These are phyloP conservation scores for Prosopis cineraria DNA, from an alignment of 306 rosid genomes.

Conservation along the genomic window DNA sequence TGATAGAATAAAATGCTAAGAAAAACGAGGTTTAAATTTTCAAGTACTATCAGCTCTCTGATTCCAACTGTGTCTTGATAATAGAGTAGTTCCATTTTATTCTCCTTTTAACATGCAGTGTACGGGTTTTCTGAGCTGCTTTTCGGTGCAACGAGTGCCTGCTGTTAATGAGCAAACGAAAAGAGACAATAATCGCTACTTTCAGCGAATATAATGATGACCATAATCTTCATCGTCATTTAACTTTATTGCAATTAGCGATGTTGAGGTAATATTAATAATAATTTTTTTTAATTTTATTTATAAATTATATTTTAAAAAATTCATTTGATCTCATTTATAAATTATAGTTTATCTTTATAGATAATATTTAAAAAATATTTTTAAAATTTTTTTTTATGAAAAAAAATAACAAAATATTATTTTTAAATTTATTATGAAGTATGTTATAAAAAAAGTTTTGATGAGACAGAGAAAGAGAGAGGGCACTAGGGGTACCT, in stretches of 20 bases:
- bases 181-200: not conserved
- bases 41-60: not conserved
- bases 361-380: no score
- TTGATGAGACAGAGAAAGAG: not conserved
- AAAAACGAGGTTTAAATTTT: not conserved
- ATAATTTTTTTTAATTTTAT: no score
- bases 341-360: no score
- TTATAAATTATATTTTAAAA: no score
- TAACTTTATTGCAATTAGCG: not conserved
- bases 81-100: not conserved
- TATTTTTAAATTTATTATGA: no score
- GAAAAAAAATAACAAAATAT: no score
- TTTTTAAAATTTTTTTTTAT: no score
- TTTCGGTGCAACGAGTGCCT: not conserved
- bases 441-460: no score
- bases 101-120: not conserved
- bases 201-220: not conserved
- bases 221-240: not conserved
- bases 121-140: not conserved
- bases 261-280: not conserved
- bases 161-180: not conserved
- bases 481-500: not conserved
- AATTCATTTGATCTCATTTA: no score
- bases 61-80: not conserved
- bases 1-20: not conserved